Evolutionary conservation across 2,329 filamentous ascomycete species (phyloP).

Genomic region (Calonectria pauciramosa): DNA sequence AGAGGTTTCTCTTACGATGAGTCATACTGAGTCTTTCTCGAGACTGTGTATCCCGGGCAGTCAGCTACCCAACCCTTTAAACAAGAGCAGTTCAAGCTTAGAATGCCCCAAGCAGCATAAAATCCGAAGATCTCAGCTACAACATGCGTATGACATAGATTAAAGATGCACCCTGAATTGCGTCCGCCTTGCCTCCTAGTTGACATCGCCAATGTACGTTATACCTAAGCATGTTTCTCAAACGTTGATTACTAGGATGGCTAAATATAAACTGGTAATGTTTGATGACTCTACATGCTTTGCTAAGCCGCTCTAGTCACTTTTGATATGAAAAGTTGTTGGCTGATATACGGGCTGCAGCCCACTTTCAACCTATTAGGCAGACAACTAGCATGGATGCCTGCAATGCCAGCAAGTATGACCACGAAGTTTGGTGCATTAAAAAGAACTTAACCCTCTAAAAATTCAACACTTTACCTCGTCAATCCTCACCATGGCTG

Average conservation of each 20-base stretch:
- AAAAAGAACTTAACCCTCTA: not conserved
- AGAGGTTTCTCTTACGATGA: not conserved
- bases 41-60: not conserved
- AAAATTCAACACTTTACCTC: not conserved
- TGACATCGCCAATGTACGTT: not conserved
- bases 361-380: not conserved
- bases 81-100: not conserved
- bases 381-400: not conserved
- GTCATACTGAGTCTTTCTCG: not conserved
- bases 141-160: not conserved
- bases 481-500: not conserved
- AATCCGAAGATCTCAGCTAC: not conserved
- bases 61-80: not conserved
- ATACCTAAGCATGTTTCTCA: not conserved
- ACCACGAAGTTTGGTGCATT: not conserved
- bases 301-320: not conserved
- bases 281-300: not conserved
- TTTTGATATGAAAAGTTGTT: not conserved
- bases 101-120: not conserved
- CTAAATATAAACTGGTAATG: not conserved
- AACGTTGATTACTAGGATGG: not conserved
- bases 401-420: not conserved
- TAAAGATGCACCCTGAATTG: not conserved
- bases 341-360: not conserved
- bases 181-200: not conserved